Conservation (phyloP, 495 filamentous ascomycete species). For the Penicillium verhagenii region DNA sequence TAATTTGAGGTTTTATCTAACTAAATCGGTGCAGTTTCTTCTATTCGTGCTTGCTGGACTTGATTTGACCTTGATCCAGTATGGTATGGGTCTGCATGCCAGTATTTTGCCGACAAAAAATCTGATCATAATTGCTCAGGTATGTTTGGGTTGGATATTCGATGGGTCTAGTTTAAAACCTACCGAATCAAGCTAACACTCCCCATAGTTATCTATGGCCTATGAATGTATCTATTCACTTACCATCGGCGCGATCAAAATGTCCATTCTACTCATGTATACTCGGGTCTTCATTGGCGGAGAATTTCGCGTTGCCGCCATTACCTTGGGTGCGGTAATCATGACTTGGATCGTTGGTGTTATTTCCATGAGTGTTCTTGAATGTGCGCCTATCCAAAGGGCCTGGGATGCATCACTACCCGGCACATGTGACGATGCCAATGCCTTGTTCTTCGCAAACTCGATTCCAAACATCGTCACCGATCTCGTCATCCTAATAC, state of each 20-base stretch:
- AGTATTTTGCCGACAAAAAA: slow-evolving; percentile 1
- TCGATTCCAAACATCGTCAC: slow-evolving; percentile 47
- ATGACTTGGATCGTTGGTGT: slow-evolving; percentile 40
- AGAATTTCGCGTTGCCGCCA: slow-evolving; percentile 35
- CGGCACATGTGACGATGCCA: slow-evolving; percentile 44
- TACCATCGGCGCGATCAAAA: slow-evolving; percentile 19
- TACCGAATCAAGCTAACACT: background rate
- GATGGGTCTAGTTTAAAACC: too few species aligned
- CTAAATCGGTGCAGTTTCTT: slow-evolving; percentile 1
- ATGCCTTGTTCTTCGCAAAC: slow-evolving; percentile 45
- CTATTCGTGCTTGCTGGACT: slow-evolving; percentile 4
- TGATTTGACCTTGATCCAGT: slow-evolving; percentile 10
- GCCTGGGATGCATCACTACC: slow-evolving; percentile 37
- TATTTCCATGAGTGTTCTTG: slow-evolving; percentile 43
- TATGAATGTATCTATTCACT: slow-evolving; percentile 14
- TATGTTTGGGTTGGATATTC: background rate
- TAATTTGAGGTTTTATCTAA: background rate
- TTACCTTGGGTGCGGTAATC: slow-evolving; percentile 38
- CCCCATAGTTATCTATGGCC: slow-evolving; percentile 9
- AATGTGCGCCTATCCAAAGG: slow-evolving; percentile 43
- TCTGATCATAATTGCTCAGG: slow-evolving; percentile 12
- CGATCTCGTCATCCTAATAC: slow-evolving; percentile 45
- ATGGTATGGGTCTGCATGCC: slow-evolving; percentile 14
- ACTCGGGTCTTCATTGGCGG: slow-evolving; percentile 41
- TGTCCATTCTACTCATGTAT: slow-evolving; percentile 45